A percentile compares a stretch with the other conserved stretches of the same genome.
Conservation (phyloP, 2,329 filamentous ascomycete genomes). For the Neophaeococcomyces mojaviensis region DNA sequence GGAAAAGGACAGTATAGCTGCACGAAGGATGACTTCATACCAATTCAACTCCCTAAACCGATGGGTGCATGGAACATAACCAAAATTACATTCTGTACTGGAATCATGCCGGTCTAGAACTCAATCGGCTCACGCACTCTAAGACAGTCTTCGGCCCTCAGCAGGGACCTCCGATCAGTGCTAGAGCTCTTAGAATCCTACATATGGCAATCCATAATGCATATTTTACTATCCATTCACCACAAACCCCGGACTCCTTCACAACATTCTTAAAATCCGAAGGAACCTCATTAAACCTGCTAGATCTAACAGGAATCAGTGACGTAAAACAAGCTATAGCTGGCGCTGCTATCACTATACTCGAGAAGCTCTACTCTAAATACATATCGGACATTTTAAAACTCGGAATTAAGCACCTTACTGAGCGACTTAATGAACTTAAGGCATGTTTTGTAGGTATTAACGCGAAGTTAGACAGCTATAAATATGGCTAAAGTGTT, state of each 20-base stretch:
- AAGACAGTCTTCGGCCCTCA: background rate
- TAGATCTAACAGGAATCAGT: background rate
- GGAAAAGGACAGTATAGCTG: too few relatives aligned
- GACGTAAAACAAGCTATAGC: background rate
- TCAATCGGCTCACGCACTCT: background rate
- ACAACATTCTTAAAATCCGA: background rate
- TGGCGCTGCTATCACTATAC: background rate
- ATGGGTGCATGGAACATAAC: too few relatives aligned
- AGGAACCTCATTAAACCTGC: background rate
- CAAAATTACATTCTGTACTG: slow-evolving; percentile 3
- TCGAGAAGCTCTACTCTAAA: background rate
- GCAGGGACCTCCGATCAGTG: background rate
- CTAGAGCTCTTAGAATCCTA: background rate
- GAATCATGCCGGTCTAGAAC: background rate
- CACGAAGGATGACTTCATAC: too few relatives aligned
- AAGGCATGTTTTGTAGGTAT: background rate
- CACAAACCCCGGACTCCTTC: background rate
- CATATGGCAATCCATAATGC: background rate
- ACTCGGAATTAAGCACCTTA: background rate
- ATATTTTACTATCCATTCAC: background rate
- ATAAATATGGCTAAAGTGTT: background rate
- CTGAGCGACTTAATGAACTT: background rate
- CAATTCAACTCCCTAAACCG: too few relatives aligned
- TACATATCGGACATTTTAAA: background rate
- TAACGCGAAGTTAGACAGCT: background rate